Percentiles rank a stretch among this genome's conserved stretches.
Evolutionary conservation across 2,329 filamentous ascomycete species (phyloP).

Genomic region (Hymenoscyphus fructigenus): DNA sequence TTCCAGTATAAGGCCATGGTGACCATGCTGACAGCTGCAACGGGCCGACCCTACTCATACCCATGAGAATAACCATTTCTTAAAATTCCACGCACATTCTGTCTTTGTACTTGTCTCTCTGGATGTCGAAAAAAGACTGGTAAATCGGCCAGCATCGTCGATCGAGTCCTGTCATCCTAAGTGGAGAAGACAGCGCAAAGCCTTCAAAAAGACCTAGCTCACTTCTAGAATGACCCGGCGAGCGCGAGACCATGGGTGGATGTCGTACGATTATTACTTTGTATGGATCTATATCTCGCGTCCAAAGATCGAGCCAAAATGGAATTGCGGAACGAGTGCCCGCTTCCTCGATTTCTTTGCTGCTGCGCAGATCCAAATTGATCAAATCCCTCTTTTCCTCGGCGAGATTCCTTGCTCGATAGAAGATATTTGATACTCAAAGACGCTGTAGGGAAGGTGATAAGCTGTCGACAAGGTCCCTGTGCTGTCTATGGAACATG

Average conservation of each 20-base stretch:
- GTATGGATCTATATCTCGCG: neutral
- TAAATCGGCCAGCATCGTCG: neutral
- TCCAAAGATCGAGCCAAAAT: constrained; percentile 16
- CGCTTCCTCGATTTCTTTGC: constrained; percentile 1
- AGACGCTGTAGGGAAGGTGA: neutral
- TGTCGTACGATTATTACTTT: neutral
- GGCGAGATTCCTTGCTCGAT: neutral
- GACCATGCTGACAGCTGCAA: neutral
- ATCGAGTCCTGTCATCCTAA: no score
- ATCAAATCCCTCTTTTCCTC: neutral
- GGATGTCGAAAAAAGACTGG: neutral
- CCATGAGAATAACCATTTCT: constrained; percentile 2
- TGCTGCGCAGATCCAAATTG: neutral
- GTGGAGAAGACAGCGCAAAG: no score
- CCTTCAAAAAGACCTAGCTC: neutral
- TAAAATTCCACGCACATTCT: neutral
- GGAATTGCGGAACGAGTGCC: constrained; percentile 18
- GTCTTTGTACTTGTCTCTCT: neutral
- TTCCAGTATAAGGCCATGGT: neutral
- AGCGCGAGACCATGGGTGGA: neutral
- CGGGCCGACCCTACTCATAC: neutral
- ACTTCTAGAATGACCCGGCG: neutral
- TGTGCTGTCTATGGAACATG: neutral
- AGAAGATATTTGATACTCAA: neutral
- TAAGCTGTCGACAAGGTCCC: neutral